These are phyloP conservation scores for Candida labiduridarum DNA, from an alignment of 1,139 yeast species.

Conservation along the genomic window DNA sequence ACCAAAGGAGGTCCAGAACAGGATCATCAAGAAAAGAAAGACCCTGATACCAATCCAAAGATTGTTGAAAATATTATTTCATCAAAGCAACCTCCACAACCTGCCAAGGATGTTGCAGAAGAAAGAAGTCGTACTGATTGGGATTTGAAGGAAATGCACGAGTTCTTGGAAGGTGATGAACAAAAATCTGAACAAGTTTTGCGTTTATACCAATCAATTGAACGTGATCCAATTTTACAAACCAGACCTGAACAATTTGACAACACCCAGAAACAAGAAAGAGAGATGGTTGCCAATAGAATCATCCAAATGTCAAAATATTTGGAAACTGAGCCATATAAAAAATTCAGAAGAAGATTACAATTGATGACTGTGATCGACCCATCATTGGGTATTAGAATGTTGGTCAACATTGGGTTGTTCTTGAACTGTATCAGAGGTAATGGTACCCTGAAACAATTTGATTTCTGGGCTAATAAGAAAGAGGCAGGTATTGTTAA, in stretches of 20 bases:
- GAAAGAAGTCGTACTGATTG: slow-evolving; percentile 25
- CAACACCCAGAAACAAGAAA: slow-evolving; percentile 40
- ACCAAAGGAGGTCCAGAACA: slow-evolving; percentile 5
- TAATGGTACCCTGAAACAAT: slow-evolving; percentile 56
- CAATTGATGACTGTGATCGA: slow-evolving; percentile 48
- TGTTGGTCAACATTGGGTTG: slow-evolving; percentile 55
- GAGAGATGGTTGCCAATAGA: slow-evolving; percentile 46
- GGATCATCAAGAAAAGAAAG: slow-evolving; percentile 9
- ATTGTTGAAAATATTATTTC: slow-evolving; percentile 13
- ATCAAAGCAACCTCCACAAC: slow-evolving; percentile 14
- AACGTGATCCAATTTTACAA: slow-evolving; percentile 51
- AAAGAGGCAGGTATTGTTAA: slow-evolving; percentile 68
- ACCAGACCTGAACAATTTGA: slow-evolving; percentile 43
- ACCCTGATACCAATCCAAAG: slow-evolving; percentile 15
- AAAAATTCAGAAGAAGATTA: slow-evolving; percentile 40
- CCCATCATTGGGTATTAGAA: slow-evolving; percentile 52
- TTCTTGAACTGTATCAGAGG: slow-evolving; percentile 51
- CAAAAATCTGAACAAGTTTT: slow-evolving; percentile 37
- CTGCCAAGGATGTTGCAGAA: slow-evolving; percentile 16
- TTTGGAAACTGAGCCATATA: slow-evolving; percentile 44
- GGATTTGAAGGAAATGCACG: slow-evolving; percentile 47
- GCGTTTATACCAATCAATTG: slow-evolving; percentile 44
- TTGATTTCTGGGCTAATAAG: slow-evolving; percentile 71
- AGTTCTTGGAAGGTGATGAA: slow-evolving; percentile 48
- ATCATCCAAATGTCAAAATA: slow-evolving; percentile 47